phyloP scores from a whole-genome alignment of 2,329 filamentous ascomycete genomes.

The Fusarium sp. region DNA sequence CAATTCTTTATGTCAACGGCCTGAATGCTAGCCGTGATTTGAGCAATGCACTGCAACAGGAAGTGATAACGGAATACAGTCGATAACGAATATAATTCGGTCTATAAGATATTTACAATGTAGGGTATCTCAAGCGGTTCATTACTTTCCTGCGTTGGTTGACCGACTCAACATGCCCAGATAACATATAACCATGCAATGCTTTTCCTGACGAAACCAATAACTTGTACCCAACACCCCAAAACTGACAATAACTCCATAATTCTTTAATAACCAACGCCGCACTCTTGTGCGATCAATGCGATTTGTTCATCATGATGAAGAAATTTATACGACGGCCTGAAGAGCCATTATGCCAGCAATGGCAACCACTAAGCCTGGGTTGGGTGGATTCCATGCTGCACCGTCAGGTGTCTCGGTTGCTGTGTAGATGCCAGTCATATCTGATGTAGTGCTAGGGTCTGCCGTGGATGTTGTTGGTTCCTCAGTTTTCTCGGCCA shows the following conservation, averaged over 20 bases:
- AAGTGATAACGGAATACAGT: no score
- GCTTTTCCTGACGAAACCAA: constrained; percentile 17
- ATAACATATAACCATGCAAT: constrained; percentile 14
- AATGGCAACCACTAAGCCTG: constrained; percentile 23
- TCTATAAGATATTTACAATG: constrained; percentile 18
- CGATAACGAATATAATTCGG: neutral
- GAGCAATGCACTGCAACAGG: no score
- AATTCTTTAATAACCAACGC: constrained; percentile 3
- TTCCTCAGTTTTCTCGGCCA: constrained; percentile 45
- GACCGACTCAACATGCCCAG: neutral
- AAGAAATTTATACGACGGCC: constrained; percentile 9
- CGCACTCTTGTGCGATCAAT: neutral
- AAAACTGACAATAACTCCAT: constrained; percentile 1
- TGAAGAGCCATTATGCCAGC: constrained; percentile 26
- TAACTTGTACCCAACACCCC: neutral
- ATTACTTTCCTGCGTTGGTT: constrained; percentile 9
- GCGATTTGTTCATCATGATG: neutral
- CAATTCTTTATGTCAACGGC: neutral
- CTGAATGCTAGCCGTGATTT: neutral
- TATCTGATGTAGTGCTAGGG: constrained; percentile 34
- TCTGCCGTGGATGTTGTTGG: constrained; percentile 40
- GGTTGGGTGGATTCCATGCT: constrained; percentile 26
- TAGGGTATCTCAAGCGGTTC: constrained; percentile 22
- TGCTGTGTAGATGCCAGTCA: constrained; percentile 55
- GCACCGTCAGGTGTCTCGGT: constrained; percentile 52